phyloP scores from a whole-genome alignment of 2,329 filamentous ascomycete genomes.

The Leptographium wingfieldii region DNA sequence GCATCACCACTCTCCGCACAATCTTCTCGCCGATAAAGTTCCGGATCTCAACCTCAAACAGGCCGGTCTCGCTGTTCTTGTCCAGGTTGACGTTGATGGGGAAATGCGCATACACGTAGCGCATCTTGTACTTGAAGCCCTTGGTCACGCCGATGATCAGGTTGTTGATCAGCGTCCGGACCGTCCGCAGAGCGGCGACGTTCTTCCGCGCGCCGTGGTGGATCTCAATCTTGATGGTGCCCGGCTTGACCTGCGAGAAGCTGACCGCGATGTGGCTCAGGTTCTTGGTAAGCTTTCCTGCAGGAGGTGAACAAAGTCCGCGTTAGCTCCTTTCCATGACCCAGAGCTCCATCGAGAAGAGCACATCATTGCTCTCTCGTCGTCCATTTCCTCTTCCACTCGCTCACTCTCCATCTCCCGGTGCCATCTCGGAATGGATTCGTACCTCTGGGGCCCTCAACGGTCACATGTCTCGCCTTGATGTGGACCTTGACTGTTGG shows the following conservation, averaged over 20 bases:
- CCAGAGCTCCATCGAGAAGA: too few species aligned
- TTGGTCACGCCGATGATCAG: constrained; percentile 96
- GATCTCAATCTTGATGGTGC: constrained; percentile 89
- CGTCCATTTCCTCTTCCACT: constrained; percentile 1
- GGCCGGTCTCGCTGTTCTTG: constrained; percentile 83
- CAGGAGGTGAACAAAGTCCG: constrained; percentile 7
- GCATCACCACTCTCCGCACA: constrained; percentile 83
- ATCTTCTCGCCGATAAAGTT: constrained; percentile 99
- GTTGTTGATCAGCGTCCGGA: constrained; percentile 98
- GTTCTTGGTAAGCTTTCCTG: constrained; percentile 93
- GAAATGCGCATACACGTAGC: constrained; percentile 99
- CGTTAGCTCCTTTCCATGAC: not conserved
- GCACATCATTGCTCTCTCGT: not conserved
- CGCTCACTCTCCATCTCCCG: constrained; percentile 3
- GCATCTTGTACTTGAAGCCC: constrained; percentile 99
- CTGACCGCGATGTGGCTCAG: constrained; percentile 92
- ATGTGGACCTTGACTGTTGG: constrained; percentile 87
- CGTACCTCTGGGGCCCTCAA: constrained; percentile 89
- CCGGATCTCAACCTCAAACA: constrained; percentile 91
- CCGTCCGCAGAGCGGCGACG: constrained; percentile 93
- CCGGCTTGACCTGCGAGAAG: constrained; percentile 79
- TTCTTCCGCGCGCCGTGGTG: constrained; percentile 98
- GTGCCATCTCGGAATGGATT: not conserved
- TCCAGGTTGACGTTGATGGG: constrained; percentile 99
- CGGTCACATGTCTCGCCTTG: constrained; percentile 91